phyloP scores from a whole-genome alignment of 345 rosid genomes.

The Orychophragmus violaceus region DNA sequence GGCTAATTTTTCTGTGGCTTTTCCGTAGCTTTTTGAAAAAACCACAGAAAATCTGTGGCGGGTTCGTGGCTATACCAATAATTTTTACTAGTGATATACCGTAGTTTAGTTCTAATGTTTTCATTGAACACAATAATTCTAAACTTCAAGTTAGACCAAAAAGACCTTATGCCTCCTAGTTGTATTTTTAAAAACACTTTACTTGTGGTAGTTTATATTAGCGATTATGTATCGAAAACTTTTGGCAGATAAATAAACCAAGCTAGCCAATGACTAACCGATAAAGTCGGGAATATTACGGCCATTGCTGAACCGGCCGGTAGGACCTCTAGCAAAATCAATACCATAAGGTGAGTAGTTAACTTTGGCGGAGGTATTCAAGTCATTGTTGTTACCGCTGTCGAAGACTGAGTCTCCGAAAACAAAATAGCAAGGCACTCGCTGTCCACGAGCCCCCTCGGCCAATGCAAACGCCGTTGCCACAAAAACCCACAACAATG shows the following conservation, averaged over 20 bases:
- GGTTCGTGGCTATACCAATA: too few species aligned
- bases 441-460: constrained; percentile 13
- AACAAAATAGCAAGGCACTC: constrained; percentile 55
- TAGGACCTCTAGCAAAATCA: constrained; percentile 48
- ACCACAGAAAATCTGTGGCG: too few species aligned
- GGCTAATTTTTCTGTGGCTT: too few species aligned
- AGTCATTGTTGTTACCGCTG: constrained; percentile 51
- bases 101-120: not conserved
- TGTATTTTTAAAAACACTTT: not conserved
- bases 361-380: constrained; percentile 39
- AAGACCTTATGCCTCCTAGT: not conserved
- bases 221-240: not conserved
- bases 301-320: constrained; percentile 59
- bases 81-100: not conserved
- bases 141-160: not conserved
- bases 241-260: not conserved
- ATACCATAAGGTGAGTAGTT: constrained; percentile 57
- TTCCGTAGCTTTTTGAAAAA: too few species aligned
- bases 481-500: constrained; percentile 1
- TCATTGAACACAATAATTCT: not conserved
- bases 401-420: constrained; percentile 62
- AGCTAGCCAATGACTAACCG: constrained; percentile 28
- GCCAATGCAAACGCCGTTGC: constrained; percentile 4
- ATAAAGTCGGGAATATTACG: constrained; percentile 45
- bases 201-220: not conserved